Evolutionary conservation across 78 protist species (phyloP), one percentile per base, ranked within the genome.

Genomic region (Speleostelium caveatum): DNA sequence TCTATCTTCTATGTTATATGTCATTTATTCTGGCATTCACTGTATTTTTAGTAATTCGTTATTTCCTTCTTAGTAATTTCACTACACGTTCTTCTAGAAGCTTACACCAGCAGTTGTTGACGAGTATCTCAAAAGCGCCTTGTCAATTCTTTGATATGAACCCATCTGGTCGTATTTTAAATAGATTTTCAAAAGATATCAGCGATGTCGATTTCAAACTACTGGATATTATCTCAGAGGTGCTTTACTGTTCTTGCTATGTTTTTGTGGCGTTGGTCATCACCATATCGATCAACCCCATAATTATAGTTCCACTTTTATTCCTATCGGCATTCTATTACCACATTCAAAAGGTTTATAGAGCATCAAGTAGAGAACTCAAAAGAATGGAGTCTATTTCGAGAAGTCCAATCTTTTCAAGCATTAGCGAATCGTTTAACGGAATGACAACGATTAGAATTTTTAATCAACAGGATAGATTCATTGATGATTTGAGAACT

Each of bases 371-470:
- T 0, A 49, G 97, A 21, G 99, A 95, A 61, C 67, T 95, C 21
- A 94, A 93, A 92, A 80, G 97, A 19, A 71, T 97, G 68, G 99
- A 96, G 16, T n/a, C 94, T 8, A 73, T 95, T 36, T 1, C 98
- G 17, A 42, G 97, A 17, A 72, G 96, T 8, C 99, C 99, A 2
- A 22, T 97, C 22, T 96, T 41, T 68, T 42, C 97, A 28, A 35
- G 35, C 33, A 94, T 98, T 73, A 32, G 86, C 0, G 97, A 95
- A 35, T 58, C 96, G 8, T 89, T 96, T 45, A 59, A 56, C 60
- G 99, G 99, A 28, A 67, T 96, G 68, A 24, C 93, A 21, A 94
- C 98, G 38, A 95, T 98, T 39, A 86, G 99, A 28, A 86, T 98
- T 10, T 96, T 85, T 58, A 61, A 62, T 38, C 62, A 33, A 32